A percentile compares a stretch with the other conserved stretches of the same genome.
These are phyloP conservation scores for Emmonsiellopsis sp. DNA, from an alignment of 2,329 filamentous ascomycete genomes.

Conservation along the genomic window DNA sequence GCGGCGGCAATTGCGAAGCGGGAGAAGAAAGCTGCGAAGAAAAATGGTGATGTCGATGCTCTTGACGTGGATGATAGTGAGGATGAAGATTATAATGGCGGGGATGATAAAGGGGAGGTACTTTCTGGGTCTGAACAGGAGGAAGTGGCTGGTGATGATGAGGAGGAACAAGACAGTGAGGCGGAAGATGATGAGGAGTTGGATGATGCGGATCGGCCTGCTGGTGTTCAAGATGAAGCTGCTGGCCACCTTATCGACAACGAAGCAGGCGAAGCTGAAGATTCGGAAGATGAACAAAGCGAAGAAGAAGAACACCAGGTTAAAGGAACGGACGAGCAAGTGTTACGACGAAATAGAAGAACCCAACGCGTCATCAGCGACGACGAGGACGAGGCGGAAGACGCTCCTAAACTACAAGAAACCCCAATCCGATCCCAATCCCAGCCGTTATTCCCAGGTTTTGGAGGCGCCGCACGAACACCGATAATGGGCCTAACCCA, in stretches of 20 bases:
- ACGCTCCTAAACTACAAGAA: constrained; percentile 24
- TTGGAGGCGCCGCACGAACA: constrained; percentile 41
- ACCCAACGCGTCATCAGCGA: constrained; percentile 55
- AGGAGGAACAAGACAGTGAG: constrained; percentile 14
- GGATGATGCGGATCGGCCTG: constrained; percentile 14
- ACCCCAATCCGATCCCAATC: constrained; percentile 22
- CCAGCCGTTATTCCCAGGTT: constrained; percentile 55
- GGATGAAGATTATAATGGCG: constrained; percentile 35
- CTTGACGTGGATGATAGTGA: constrained; percentile 47
- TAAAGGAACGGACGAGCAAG: constrained; percentile 36
- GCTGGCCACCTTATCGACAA: constrained; percentile 24
- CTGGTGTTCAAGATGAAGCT: constrained; percentile 9
- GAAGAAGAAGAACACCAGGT: constrained; percentile 17
- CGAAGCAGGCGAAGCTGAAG: constrained; percentile 33
- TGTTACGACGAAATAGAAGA: constrained; percentile 43
- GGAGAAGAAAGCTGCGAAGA: constrained; percentile 66
- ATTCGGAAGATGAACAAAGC: constrained; percentile 20
- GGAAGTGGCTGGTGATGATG: constrained; percentile 16
- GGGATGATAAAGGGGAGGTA: constrained; percentile 25
- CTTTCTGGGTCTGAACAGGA: constrained; percentile 16
- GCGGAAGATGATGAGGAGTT: constrained; percentile 13
- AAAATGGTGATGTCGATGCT: constrained; percentile 41
- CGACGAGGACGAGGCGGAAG: constrained; percentile 50
- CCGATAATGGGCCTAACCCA: constrained; percentile 66
- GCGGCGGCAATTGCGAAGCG: constrained; percentile 67